Conservation (phyloP, 1,284 basidiomycete genomes). For the Phaffia rhodozyma region DNA sequence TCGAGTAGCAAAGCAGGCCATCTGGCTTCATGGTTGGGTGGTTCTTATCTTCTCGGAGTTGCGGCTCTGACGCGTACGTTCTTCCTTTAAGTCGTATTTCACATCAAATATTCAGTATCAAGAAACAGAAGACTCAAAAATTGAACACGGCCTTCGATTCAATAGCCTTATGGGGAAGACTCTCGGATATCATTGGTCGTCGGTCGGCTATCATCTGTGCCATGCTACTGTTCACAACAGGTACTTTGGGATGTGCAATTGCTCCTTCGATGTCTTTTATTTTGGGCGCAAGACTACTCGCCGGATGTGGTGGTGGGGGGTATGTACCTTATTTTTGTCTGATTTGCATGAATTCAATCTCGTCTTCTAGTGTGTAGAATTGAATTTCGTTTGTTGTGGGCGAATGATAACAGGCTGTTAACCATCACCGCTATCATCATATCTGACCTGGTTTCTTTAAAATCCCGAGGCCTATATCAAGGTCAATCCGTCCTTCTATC, state of each 20-base stretch:
- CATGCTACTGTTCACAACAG: neutral
- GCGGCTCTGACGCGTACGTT: slow-evolving; percentile 24
- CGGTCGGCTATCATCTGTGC: neutral
- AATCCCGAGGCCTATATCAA: slow-evolving; percentile 28
- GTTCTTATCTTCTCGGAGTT: slow-evolving; percentile 25
- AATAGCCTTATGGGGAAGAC: slow-evolving; percentile 2
- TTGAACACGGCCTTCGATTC: no score
- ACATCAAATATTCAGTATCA: no score
- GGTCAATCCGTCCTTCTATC: neutral
- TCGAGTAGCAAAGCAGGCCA: slow-evolving; percentile 3
- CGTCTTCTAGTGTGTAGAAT: no score
- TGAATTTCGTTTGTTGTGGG: no score
- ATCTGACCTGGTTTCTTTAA: slow-evolving; percentile 25
- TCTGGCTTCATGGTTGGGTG: slow-evolving; percentile 27
- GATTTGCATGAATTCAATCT: no score
- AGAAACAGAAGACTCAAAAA: no score
- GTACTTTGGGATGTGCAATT: slow-evolving; percentile 1
- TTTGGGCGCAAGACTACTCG: neutral
- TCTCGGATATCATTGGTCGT: neutral
- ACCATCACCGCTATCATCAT: no score
- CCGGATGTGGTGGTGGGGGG: slow-evolving; percentile 11
- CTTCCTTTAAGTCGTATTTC: no score
- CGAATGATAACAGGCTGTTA: no score
- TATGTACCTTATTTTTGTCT: neutral
- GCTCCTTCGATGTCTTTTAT: slow-evolving; percentile 2